These are phyloP conservation scores for Cyamopsis tetragonoloba DNA, from an alignment of 306 rosid species.

Conservation along the genomic window DNA sequence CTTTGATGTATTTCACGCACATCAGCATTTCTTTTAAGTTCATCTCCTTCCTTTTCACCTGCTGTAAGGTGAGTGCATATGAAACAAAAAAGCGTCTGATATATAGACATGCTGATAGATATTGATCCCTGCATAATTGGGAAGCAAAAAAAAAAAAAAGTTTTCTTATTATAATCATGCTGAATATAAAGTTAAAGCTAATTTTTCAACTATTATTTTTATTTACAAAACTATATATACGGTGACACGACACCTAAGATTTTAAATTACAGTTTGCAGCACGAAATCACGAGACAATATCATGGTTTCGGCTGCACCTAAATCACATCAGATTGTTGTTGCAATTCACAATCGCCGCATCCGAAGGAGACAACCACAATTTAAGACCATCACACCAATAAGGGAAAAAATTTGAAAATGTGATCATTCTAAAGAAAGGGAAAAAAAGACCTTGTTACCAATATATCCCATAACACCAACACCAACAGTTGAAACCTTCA, in stretches of 20 bases:
- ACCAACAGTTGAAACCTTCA: constrained; percentile 89
- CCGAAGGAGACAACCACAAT: too few relatives aligned
- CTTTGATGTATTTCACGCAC: constrained; percentile 73
- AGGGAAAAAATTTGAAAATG: background rate
- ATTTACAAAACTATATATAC: too few relatives aligned
- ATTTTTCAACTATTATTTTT: too few relatives aligned
- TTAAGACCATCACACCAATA: background rate
- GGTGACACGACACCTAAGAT: too few relatives aligned
- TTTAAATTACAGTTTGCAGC: too few relatives aligned
- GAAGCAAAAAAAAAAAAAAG: constrained; percentile 20
- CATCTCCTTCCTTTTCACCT: constrained; percentile 81
- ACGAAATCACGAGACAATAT: too few relatives aligned
- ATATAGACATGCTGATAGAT: constrained; percentile 88
- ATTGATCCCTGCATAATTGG: constrained; percentile 96
- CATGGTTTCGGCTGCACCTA: too few relatives aligned
- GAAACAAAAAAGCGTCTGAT: constrained; percentile 88
- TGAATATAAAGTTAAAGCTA: too few relatives aligned
- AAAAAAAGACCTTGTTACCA: constrained; percentile 80
- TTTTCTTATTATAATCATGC: constrained; percentile 23
- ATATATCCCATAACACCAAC: constrained; percentile 98
- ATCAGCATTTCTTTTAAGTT: constrained; percentile 70
- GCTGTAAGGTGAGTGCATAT: constrained; percentile 88
- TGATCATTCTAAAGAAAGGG: constrained; percentile 6
- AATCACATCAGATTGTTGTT: too few relatives aligned
- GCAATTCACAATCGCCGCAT: too few relatives aligned